A percentile compares a stretch with the other conserved stretches of the same genome.
Conservation (phyloP, 345 rosid genomes). For the Aquilaria yunnanensis region DNA sequence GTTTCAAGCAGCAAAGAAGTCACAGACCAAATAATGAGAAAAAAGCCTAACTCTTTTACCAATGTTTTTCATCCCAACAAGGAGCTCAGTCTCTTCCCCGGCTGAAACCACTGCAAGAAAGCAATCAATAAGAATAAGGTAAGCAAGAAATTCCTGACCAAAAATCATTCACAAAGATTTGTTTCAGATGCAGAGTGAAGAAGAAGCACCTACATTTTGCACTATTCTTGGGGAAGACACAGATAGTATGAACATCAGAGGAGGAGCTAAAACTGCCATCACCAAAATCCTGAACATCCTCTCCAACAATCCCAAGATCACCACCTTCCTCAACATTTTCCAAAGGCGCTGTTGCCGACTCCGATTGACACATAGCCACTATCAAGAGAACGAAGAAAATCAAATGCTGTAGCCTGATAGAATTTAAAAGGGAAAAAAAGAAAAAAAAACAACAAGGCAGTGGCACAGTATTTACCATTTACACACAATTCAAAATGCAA, state of each 20-base stretch:
- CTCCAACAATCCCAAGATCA: constrained; percentile 57
- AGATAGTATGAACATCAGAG: constrained; percentile 57
- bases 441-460: too few species aligned
- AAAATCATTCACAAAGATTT: too few species aligned
- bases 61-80: constrained; percentile 72
- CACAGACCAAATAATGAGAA: too few species aligned
- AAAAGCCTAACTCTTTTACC: constrained; percentile 30
- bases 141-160: not conserved
- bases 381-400: constrained; percentile 5
- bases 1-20: too few species aligned
- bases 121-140: constrained; percentile 1
- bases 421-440: too few species aligned
- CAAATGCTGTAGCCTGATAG: too few species aligned
- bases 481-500: too few species aligned
- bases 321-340: constrained; percentile 45
- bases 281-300: constrained; percentile 47
- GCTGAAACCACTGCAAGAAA: constrained; percentile 49
- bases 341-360: constrained; percentile 34
- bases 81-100: constrained; percentile 66
- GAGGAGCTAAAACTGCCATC: constrained; percentile 42
- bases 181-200: not conserved
- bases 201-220: constrained; percentile 35
- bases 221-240: constrained; percentile 71
- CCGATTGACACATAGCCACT: constrained; percentile 67
- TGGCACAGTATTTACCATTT: too few species aligned